Evolutionary conservation across 1,284 basidiomycete genomes (phyloP), one percentile per base, ranked within the genome.

Genomic region (Naganishia liquefaciens): DNA sequence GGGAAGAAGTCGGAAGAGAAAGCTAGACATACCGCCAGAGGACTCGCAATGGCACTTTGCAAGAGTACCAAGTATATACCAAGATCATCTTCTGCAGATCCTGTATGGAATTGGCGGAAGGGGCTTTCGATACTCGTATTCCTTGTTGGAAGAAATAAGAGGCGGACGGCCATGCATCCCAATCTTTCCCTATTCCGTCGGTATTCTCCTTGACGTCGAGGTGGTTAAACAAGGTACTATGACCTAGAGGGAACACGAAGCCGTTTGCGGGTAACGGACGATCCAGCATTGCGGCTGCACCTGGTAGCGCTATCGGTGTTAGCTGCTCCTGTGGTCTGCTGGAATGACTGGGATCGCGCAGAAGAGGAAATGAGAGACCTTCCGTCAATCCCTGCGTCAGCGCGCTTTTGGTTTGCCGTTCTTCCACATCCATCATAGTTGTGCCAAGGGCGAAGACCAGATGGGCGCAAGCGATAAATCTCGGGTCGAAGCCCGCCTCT

Each of bases 1-100:
- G 10, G 33, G 13, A 37, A 11, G 5, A 19, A n/a, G 19, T 23
- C 13, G 15, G 23, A 43, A n/a, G 15, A 25, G 17, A 15, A 21
- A 6, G 15, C 30, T 10, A 19, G 3, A 49, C 43, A 3, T 23
- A 58, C 55, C 43, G 44, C 55, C 55, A 58, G 19, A 58, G 43
- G n/a, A 44, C 55, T 37, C 55, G 25, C 9, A 58, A 23, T 19
- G 55, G 55, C 19, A 58, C 55, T 46, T 46, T 33, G 19, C 47
- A 47, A 2, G 55, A 58, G 25, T 58, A 58, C 55, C 55, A 58
- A 1, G 47, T 28, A 37, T 47, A 58, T 6, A 47, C 44, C 43
- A 58, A 47, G n/a, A 58, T 58, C 55, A 58, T 58, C 19, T 46
- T 58, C 23, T 58, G 43, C 5, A 58, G 33, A 47, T 58, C 55